Percentiles rank a stretch among this genome's conserved stretches.
Evolutionary conservation across 192 early-diverging fungal genomes (phyloP).

Genomic region (Gonapodya prolifera): DNA sequence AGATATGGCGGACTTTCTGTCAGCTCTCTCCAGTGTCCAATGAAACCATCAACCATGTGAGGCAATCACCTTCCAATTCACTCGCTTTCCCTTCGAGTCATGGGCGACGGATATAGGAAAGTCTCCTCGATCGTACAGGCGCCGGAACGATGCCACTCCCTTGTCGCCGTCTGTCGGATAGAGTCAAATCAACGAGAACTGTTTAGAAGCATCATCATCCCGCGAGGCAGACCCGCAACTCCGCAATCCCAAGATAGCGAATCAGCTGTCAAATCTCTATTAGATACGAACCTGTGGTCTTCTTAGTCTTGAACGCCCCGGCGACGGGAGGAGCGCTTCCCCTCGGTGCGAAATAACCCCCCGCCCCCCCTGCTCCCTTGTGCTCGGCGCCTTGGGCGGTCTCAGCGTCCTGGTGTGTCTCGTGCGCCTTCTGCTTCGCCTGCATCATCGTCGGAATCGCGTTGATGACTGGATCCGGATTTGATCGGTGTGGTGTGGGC

Average conservation of each 20-base stretch:
- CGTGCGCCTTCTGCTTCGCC: not conserved
- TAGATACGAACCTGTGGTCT: slow-evolving; percentile 6
- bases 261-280: not conserved
- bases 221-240: not conserved
- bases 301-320: slow-evolving; percentile 36
- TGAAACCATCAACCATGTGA: not conserved
- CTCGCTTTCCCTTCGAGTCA: slow-evolving; percentile 51
- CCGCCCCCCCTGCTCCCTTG: slow-evolving; percentile 21
- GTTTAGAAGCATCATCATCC: not conserved
- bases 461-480: no score
- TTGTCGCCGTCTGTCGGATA: slow-evolving; percentile 11
- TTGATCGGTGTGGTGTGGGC: no score
- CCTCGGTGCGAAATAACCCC: slow-evolving; percentile 45
- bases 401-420: not conserved
- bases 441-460: not conserved
- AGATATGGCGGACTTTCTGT: not conserved
- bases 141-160: slow-evolving; percentile 22
- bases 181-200: slow-evolving; percentile 1
- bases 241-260: not conserved
- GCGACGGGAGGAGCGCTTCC: slow-evolving; percentile 42
- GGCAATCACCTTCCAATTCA: slow-evolving; percentile 42
- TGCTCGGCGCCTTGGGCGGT: not conserved
- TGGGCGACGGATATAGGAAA: slow-evolving; percentile 51
- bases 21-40: not conserved
- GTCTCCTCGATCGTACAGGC: slow-evolving; percentile 46